Evolutionary conservation across 2,329 filamentous ascomycete species (phyloP).

Genomic region (Passalora sequoiae): DNA sequence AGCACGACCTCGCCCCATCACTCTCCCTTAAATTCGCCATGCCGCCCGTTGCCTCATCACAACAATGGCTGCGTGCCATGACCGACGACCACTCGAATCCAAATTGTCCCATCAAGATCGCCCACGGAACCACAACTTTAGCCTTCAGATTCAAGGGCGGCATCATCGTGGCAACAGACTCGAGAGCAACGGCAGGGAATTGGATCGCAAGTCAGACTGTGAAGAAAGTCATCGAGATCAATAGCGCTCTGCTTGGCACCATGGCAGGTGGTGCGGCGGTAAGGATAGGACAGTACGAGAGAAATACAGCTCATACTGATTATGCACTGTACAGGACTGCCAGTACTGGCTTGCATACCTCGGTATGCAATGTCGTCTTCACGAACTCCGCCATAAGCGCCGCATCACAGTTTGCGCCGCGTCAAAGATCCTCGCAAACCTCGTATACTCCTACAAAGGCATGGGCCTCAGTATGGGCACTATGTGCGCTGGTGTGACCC

Average conservation of each 20-base stretch:
- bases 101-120: constrained; percentile 97
- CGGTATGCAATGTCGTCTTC: constrained; percentile 97
- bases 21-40: constrained; percentile 91
- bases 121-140: constrained; percentile 95
- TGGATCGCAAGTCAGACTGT: constrained; percentile 99
- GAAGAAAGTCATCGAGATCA: constrained; percentile 99
- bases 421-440: constrained; percentile 96
- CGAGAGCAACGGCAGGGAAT: constrained; percentile 91
- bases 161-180: constrained; percentile 98
- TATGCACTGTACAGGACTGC: constrained; percentile 63
- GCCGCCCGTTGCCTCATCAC: constrained; percentile 83
- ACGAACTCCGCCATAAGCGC: constrained; percentile 98
- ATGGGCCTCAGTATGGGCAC: constrained; percentile 99
- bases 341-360: constrained; percentile 99
- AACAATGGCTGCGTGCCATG: constrained; percentile 90
- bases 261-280: constrained; percentile 97
- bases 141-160: constrained; percentile 97
- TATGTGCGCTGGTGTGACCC: constrained; percentile 96
- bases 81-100: constrained; percentile 98
- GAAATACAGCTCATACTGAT: constrained; percentile 12
- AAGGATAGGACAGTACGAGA: constrained; percentile 33
- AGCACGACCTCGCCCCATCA: constrained; percentile 64
- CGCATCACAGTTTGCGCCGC: constrained; percentile 96
- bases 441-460: constrained; percentile 98
- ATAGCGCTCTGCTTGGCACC: constrained; percentile 85